Percentiles rank a stretch among this genome's conserved stretches.
These are phyloP conservation scores for Hemisphaericaspora lyxosophila DNA, from an alignment of 1,139 yeast species.

Conservation along the genomic window DNA sequence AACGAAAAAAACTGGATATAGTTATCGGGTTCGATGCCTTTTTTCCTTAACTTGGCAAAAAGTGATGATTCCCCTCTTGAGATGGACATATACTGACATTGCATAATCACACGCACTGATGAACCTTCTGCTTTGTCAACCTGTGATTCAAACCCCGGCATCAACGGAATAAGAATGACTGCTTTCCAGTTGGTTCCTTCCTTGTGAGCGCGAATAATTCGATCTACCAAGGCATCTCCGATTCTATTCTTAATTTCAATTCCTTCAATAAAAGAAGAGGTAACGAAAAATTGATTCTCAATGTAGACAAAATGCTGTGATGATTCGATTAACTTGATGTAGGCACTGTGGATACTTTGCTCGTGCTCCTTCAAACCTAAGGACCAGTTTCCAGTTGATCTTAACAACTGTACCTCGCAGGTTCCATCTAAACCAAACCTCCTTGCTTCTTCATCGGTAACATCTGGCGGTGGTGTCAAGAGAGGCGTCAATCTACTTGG, in stretches of 20 bases:
- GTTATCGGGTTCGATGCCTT: constrained; percentile 85
- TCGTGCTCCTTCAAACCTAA: constrained; percentile 83
- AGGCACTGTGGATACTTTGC: constrained; percentile 90
- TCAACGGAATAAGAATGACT: constrained; percentile 83
- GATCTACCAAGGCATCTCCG: constrained; percentile 94
- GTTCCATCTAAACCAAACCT: constrained; percentile 72
- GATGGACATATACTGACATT: constrained; percentile 91
- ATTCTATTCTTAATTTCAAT: constrained; percentile 82
- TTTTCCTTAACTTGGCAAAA: constrained; percentile 72
- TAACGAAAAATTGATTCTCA: constrained; percentile 91
- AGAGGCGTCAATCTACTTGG: constrained; percentile 94
- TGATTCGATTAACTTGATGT: constrained; percentile 83
- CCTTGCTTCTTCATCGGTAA: constrained; percentile 67
- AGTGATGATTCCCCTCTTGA: constrained; percentile 91
- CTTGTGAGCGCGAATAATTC: constrained; percentile 83
- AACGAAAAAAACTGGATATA: constrained; percentile 90
- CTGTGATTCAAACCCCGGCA: constrained; percentile 97
- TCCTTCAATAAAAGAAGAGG: constrained; percentile 85
- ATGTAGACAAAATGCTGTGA: constrained; percentile 92
- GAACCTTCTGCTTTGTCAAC: constrained; percentile 95
- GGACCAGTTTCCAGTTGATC: constrained; percentile 94
- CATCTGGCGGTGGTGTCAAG: constrained; percentile 88
- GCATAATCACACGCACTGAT: constrained; percentile 92
- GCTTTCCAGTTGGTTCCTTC: constrained; percentile 87
- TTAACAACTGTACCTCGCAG: constrained; percentile 84